Percentiles rank a stretch among this genome's conserved stretches.
These are phyloP conservation scores for Dalbergia cochinchinensis DNA, from an alignment of 306 rosid species.

Conservation along the genomic window DNA sequence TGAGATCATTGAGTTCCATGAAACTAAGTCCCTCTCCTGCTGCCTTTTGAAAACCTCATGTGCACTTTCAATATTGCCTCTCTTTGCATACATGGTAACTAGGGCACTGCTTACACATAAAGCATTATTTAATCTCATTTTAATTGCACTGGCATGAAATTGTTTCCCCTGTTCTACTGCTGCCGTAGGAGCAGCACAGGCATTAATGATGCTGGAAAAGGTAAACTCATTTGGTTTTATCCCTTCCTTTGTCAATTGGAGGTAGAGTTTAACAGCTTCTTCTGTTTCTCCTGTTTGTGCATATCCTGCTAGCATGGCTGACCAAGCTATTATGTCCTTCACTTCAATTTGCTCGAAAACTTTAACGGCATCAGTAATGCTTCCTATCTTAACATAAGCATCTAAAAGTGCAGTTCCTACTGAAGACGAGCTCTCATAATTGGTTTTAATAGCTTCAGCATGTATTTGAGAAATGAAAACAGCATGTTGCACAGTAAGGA, in stretches of 20 bases:
- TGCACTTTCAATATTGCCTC: constrained; percentile 87
- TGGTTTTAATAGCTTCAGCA: constrained; percentile 76
- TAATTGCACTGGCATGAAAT: constrained; percentile 76
- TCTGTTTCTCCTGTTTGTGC: constrained; percentile 79
- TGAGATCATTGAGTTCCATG: constrained; percentile 95
- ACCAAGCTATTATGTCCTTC: constrained; percentile 90
- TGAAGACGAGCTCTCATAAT: constrained; percentile 73
- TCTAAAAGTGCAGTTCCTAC: constrained; percentile 88
- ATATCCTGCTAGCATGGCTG: constrained; percentile 87
- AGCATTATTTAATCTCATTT: constrained; percentile 64
- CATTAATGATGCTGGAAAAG: constrained; percentile 80
- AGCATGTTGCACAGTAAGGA: constrained; percentile 70
- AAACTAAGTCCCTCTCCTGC: constrained; percentile 83
- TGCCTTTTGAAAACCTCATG: constrained; percentile 85
- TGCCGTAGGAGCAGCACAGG: constrained; percentile 77
- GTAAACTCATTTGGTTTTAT: constrained; percentile 81
- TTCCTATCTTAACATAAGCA: constrained; percentile 73
- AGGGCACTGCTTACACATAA: constrained; percentile 90
- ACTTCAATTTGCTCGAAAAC: constrained; percentile 71
- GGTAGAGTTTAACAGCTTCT: constrained; percentile 68
- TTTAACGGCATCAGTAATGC: constrained; percentile 59
- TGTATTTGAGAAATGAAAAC: constrained; percentile 67
- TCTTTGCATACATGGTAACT: constrained; percentile 93
- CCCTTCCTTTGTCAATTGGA: constrained; percentile 66
- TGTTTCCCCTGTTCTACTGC: constrained; percentile 89